Evolutionary conservation across 179 eudicot genomes (phyloP).

Genomic region (Actinidia arguta): DNA sequence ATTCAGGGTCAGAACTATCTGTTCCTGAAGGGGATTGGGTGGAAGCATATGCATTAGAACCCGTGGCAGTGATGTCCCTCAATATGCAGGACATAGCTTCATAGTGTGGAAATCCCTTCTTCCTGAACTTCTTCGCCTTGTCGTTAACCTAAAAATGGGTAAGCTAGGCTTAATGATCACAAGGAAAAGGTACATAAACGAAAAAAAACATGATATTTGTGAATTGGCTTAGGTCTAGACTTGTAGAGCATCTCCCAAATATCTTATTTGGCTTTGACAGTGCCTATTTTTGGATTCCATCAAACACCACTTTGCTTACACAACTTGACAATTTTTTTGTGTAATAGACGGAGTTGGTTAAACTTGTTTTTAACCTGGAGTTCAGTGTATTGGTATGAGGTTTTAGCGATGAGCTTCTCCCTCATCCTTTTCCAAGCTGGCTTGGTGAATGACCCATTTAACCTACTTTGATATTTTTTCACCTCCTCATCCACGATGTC

Average conservation of each 20-base stretch:
- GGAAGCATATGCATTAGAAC: background rate
- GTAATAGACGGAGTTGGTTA: background rate
- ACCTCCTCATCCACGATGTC: too few species aligned
- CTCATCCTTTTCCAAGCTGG: background rate
- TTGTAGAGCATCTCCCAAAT: background rate
- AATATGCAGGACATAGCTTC: background rate
- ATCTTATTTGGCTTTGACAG: background rate
- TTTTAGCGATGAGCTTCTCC: background rate
- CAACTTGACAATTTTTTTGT: background rate
- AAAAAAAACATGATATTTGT: too few species aligned
- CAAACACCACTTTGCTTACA: background rate
- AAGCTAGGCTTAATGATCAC: too few species aligned
- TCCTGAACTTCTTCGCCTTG: background rate
- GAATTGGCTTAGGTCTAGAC: background rate
- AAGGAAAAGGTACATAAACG: too few species aligned
- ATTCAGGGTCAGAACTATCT: too few species aligned
- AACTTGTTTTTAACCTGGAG: background rate
- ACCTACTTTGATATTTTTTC: background rate
- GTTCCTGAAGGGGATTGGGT: background rate
- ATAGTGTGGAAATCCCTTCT: background rate
- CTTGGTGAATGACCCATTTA: background rate
- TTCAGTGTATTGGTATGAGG: background rate
- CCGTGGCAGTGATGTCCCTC: background rate
- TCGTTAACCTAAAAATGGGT: too few species aligned
- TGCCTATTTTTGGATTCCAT: background rate